Conservation (phyloP, 805 yeast genomes). For the Yamadazyma tumulicola region DNA sequence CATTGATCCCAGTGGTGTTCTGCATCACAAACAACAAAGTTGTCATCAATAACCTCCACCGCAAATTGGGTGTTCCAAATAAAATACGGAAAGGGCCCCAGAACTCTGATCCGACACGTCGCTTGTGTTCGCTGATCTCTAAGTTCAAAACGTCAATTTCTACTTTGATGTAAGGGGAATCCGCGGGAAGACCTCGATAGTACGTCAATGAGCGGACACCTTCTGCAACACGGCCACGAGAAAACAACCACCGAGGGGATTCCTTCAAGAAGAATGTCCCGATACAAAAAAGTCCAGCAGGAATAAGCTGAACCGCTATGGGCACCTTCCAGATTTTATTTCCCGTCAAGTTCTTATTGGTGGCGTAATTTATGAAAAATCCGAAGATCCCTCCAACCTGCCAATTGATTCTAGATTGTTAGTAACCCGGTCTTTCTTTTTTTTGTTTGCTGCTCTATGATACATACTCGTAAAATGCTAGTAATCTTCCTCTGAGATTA, state of each 20-base stretch:
- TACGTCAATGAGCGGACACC: constrained; percentile 33
- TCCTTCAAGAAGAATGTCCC: constrained; percentile 41
- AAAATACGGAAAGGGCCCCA: constrained; percentile 38
- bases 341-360: constrained; percentile 29
- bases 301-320: constrained; percentile 45
- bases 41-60: constrained; percentile 35
- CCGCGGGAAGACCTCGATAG: constrained; percentile 34
- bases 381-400: constrained; percentile 47
- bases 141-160: constrained; percentile 30
- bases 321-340: constrained; percentile 47
- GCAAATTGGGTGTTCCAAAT: constrained; percentile 23
- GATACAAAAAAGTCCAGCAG: constrained; percentile 38
- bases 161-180: constrained; percentile 38
- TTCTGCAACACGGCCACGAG: constrained; percentile 28
- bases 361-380: constrained; percentile 50
- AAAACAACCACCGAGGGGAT: constrained; percentile 44
- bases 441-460: too few relatives aligned
- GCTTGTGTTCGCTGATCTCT: constrained; percentile 22
- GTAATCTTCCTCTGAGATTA: constrained; percentile 42
- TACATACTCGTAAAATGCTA: constrained; percentile 47
- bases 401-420: constrained; percentile 48
- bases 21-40: constrained; percentile 40
- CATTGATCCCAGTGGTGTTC: constrained; percentile 47
- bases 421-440: too few relatives aligned
- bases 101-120: constrained; percentile 34